Evolutionary conservation across 805 yeast species (phyloP).

Genomic region (Metschnikowia bowlesiae): DNA sequence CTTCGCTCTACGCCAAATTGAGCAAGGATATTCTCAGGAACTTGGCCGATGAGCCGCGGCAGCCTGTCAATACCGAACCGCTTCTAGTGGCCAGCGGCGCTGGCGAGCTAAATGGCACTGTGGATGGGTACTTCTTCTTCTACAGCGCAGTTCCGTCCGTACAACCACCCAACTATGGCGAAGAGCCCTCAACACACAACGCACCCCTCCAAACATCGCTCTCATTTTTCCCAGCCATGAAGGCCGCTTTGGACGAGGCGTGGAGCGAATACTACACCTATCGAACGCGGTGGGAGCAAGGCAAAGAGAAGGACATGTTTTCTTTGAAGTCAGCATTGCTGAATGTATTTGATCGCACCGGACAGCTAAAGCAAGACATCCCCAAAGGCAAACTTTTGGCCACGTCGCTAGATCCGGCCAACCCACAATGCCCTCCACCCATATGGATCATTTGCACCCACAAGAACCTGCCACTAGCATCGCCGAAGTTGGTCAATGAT

Average conservation of each 20-base stretch:
- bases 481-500: conserved; percentile 54
- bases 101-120: conserved; percentile 66
- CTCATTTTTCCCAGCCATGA: conserved; percentile 42
- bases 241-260: conserved; percentile 61
- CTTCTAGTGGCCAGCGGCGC: conserved; percentile 75
- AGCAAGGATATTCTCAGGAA: conserved; percentile 57
- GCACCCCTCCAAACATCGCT: conserved; percentile 22
- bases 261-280: conserved; percentile 65
- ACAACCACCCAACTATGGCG: conserved; percentile 57
- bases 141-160: conserved; percentile 65
- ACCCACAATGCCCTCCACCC: conserved; percentile 52
- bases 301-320: conserved; percentile 64
- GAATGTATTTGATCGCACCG: conserved; percentile 52
- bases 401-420: conserved; percentile 31
- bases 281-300: conserved; percentile 53
- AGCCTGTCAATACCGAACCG: conserved; percentile 61
- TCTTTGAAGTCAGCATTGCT: conserved; percentile 55
- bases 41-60: conserved; percentile 58
- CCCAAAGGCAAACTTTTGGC: conserved; percentile 17
- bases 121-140: conserved; percentile 70
- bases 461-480: conserved; percentile 48
- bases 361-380: not conserved
- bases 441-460: conserved; percentile 66
- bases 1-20: conserved; percentile 58
- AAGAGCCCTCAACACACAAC: conserved; percentile 13